Conservation (phyloP, 2,329 filamentous ascomycete species). For the Mollisia scopiformis region DNA sequence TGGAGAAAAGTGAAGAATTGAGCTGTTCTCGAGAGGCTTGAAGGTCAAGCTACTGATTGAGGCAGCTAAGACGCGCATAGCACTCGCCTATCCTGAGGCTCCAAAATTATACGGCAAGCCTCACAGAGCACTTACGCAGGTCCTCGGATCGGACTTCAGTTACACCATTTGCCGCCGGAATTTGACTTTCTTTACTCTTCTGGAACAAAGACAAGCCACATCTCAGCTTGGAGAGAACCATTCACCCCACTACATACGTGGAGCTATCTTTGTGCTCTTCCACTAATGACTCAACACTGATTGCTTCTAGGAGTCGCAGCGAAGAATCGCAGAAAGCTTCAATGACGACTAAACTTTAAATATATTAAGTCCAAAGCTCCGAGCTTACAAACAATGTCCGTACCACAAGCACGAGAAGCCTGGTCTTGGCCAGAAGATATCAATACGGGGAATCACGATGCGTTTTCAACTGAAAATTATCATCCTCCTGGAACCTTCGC, state of each 20-base stretch:
- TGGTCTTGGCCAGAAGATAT: conserved; percentile 29
- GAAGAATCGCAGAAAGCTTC: conserved; percentile 15
- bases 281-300: conserved; percentile 26
- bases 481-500: conserved; percentile 17
- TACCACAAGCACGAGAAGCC: conserved; percentile 15
- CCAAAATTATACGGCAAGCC: not conserved
- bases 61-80: conserved; percentile 31
- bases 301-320: conserved; percentile 13
- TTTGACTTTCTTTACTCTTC: conserved; percentile 21
- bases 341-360: conserved; percentile 20
- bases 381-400: conserved; percentile 24
- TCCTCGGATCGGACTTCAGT: not conserved
- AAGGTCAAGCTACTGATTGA: conserved; percentile 27
- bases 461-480: conserved; percentile 4
- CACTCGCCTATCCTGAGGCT: conserved; percentile 2
- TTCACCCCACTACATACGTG: conserved; percentile 7
- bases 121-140: too few relatives aligned
- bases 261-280: conserved; percentile 12
- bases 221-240: conserved; percentile 15
- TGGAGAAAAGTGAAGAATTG: conserved; percentile 12
- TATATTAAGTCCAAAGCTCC: conserved; percentile 19
- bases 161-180: not conserved
- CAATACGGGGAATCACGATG: conserved; percentile 5
- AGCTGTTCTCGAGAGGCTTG: conserved; percentile 26
- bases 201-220: conserved; percentile 22